Evolutionary conservation across 495 filamentous ascomycete species (phyloP).

Genomic region (Hyaloscypha hepaticicola): DNA sequence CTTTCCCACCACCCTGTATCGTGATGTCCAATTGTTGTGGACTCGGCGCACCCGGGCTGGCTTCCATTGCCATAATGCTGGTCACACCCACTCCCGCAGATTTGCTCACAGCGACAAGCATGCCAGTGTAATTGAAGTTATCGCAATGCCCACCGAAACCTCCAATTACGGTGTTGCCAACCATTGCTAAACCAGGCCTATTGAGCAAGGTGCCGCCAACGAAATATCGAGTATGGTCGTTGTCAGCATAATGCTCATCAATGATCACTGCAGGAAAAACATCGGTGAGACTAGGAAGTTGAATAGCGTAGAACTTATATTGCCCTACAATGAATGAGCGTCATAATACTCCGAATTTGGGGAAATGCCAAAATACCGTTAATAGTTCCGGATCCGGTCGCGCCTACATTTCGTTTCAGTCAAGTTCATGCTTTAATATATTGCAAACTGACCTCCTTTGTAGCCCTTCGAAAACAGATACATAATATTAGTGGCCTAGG

Average conservation of each 20-base stretch:
- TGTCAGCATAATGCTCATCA: slow-evolving; percentile 26
- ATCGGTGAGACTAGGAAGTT: slow-evolving; percentile 21
- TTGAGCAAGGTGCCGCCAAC: slow-evolving; percentile 31
- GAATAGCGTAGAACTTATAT: slow-evolving; percentile 30
- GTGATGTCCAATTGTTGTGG: slow-evolving; percentile 31
- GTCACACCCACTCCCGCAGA: slow-evolving; percentile 15
- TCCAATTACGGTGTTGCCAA: slow-evolving; percentile 37
- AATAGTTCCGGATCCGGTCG: neutral
- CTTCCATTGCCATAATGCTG: slow-evolving; percentile 10
- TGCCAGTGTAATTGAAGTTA: slow-evolving; percentile 45
- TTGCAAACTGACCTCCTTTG: slow-evolving; percentile 22
- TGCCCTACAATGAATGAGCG: slow-evolving; percentile 9
- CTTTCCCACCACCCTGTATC: slow-evolving; percentile 34
- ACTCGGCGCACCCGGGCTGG: slow-evolving; percentile 22
- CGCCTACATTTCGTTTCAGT: neutral
- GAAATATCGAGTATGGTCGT: slow-evolving; percentile 32
- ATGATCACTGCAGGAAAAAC: slow-evolving; percentile 23
- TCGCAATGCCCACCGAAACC: slow-evolving; percentile 47
- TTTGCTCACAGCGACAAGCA: slow-evolving; percentile 37
- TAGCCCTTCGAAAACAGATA: slow-evolving; percentile 32
- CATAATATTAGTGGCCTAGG: slow-evolving; percentile 20
- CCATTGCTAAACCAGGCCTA: slow-evolving; percentile 35
- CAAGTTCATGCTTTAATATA: neutral
- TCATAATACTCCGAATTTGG: neutral
- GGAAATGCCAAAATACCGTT: slow-evolving; percentile 1